Evolutionary conservation across 2,329 filamentous ascomycete genomes (phyloP).

Genomic region (Aureobasidium musti): DNA sequence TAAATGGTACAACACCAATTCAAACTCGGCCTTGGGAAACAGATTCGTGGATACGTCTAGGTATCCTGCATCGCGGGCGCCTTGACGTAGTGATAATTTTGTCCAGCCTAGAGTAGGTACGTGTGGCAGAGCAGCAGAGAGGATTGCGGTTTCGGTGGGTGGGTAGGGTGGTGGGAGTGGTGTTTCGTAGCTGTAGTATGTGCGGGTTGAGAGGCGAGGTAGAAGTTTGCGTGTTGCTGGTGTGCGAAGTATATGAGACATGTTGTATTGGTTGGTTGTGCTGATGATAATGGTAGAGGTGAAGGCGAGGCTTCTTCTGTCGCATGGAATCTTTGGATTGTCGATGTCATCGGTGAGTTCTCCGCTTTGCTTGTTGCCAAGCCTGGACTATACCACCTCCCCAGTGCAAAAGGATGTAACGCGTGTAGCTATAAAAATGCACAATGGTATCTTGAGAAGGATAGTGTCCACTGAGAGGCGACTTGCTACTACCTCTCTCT

Average conservation of each 20-base stretch:
- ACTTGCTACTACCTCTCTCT: no score
- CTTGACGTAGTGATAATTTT: constrained; percentile 67
- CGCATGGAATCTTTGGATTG: not conserved
- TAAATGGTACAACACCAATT: constrained; percentile 77
- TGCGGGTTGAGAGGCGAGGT: constrained; percentile 35
- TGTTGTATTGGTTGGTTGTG: not conserved
- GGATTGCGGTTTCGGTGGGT: constrained; percentile 70
- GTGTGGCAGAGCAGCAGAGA: constrained; percentile 76
- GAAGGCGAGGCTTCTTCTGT: not conserved
- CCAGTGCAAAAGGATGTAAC: no score
- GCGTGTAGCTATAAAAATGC: no score
- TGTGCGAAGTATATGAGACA: not conserved
- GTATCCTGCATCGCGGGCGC: constrained; percentile 81
- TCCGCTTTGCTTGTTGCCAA: constrained; percentile 19
- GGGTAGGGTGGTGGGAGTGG: constrained; percentile 64
- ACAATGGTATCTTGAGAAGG: no score
- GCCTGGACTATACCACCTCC: constrained; percentile 8
- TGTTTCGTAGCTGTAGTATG: constrained; percentile 76
- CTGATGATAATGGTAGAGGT: not conserved
- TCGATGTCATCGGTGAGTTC: constrained; percentile 20
- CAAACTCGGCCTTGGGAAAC: constrained; percentile 76
- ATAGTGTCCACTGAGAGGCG: no score
- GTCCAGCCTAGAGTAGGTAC: constrained; percentile 85
- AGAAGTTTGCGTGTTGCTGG: not conserved
- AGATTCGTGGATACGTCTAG: constrained; percentile 83